These are phyloP conservation scores for Petasospora fabianii DNA, from an alignment of 1,139 yeast species.

Conservation along the genomic window DNA sequence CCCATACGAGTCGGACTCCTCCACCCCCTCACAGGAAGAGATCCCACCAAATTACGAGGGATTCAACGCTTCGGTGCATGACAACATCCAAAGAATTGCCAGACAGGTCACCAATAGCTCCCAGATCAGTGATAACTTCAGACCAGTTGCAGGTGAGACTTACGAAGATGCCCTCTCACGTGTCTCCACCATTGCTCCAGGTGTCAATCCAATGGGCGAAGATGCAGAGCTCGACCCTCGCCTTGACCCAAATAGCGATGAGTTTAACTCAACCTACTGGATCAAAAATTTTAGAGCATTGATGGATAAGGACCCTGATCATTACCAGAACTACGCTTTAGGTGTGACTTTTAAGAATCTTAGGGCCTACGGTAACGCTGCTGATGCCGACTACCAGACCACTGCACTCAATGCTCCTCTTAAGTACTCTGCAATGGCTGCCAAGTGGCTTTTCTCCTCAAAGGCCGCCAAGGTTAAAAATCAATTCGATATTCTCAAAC, in stretches of 20 bases:
- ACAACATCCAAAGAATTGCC: too few species aligned
- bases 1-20: too few species aligned
- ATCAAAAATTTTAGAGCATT: background rate
- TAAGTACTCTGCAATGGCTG: background rate
- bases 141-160: too few species aligned
- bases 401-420: background rate
- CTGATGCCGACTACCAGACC: background rate
- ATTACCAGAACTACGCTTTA: background rate
- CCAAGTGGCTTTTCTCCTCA: background rate
- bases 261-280: background rate
- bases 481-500: background rate
- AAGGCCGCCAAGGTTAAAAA: background rate
- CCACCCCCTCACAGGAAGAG: too few species aligned
- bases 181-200: background rate
- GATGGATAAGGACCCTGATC: background rate
- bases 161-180: too few species aligned
- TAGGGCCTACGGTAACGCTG: background rate
- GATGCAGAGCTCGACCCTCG: background rate
- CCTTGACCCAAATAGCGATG: background rate
- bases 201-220: background rate
- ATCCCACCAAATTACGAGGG: too few species aligned
- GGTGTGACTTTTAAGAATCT: background rate
- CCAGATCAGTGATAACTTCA: too few species aligned
- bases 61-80: too few species aligned
- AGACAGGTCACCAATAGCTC: too few species aligned